Evolutionary conservation across 2,329 filamentous ascomycete genomes (phyloP), one percentile per base, ranked within the genome.

Genomic region (Amesomyces nigricolor): DNA sequence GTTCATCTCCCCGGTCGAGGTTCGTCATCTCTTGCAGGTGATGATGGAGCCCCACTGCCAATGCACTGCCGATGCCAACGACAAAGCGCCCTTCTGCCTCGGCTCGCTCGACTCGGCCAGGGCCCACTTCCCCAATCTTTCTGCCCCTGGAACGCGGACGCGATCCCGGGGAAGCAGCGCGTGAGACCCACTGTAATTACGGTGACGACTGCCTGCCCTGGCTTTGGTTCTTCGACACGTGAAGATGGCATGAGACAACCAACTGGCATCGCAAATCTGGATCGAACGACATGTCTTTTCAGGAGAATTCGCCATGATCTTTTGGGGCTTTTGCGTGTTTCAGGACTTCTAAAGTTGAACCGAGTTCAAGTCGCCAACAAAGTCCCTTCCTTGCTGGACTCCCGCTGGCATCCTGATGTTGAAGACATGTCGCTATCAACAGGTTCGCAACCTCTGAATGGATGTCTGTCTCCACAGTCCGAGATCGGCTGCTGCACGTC

Each of bases 111-210:
- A 56, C 40, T 48, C n/a, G 39, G 22, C 44, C 7, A 14, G 38
- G 56, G 8, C 37, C 58, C 59, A 61, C 58, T 56, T 55, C 53
- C 56, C 61, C 57, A 57, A 52, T 48, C 39, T 48, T 47, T 51
- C 8, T 11, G 5, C 43, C 55, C 55, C 57, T 55, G 53, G 51
- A 52, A 55, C 47, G 30, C 50, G 45, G 35, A 44, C 48, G 30
- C 43, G 42, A 57, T 47, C 39, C 56, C 43, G 54, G 57, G 56
- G 51, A 40, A 53, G 48, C 56, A 53, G 50, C 9, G n/a, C 35
- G 13, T 16, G 37, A 30, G 57, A 29, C 51, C 57, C 43, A 19
- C 48, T 39, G 47, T 54, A 54, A 48, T 57, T 54, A 52, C 50
- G n/a, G 54, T 13, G 17, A 46, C 37, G 14, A 29, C 29, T 38